Percentiles rank a stretch among this genome's conserved stretches.
phyloP scores from a whole-genome alignment of 2,329 filamentous ascomycete species.

The Uncinocarpus reesii region DNA sequence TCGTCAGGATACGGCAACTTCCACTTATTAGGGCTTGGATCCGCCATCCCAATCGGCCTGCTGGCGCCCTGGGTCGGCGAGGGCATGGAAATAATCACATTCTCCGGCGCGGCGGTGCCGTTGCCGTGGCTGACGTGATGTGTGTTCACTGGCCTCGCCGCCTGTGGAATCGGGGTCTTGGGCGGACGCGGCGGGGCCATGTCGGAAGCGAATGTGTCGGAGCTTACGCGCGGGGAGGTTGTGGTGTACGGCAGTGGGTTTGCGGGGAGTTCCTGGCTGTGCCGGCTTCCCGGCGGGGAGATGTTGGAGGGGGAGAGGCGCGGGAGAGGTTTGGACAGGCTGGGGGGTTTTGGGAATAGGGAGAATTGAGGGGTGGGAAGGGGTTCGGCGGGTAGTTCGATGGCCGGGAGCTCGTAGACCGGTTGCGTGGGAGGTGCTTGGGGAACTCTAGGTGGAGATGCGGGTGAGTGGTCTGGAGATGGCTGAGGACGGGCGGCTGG shows the following conservation, averaged over 20 bases:
- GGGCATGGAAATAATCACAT: conserved; percentile 22
- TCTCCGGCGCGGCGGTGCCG: conserved; percentile 19
- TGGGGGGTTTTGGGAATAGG: conserved; percentile 23
- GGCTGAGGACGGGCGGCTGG: conserved; percentile 20
- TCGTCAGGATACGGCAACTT: conserved; percentile 70
- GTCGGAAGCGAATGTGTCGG: conserved; percentile 25
- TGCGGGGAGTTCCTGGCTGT: conserved; percentile 29
- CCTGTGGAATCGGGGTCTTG: conserved; percentile 56
- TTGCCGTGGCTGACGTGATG: conserved; percentile 1
- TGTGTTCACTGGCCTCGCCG: conserved; percentile 22
- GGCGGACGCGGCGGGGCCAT: conserved; percentile 61
- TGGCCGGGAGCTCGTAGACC: conserved; percentile 30
- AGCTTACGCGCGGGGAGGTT: conserved; percentile 28
- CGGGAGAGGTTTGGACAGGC: conserved; percentile 20
- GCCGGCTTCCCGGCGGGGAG: conserved; percentile 26
- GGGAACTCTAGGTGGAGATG: conserved; percentile 19
- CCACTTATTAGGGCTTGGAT: conserved; percentile 12
- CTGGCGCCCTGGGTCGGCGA: conserved; percentile 29
- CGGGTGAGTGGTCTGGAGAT: conserved; percentile 27
- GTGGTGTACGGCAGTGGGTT: conserved; percentile 24
- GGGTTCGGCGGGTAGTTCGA: conserved; percentile 52
- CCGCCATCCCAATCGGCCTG: conserved; percentile 12
- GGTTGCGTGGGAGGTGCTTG: conserved; percentile 34
- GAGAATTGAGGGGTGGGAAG: conserved; percentile 29
- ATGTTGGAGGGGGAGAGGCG: conserved; percentile 20